Evolutionary conservation across 2,329 filamentous ascomycete species (phyloP).

Genomic region (Fusarium guadeloupense): DNA sequence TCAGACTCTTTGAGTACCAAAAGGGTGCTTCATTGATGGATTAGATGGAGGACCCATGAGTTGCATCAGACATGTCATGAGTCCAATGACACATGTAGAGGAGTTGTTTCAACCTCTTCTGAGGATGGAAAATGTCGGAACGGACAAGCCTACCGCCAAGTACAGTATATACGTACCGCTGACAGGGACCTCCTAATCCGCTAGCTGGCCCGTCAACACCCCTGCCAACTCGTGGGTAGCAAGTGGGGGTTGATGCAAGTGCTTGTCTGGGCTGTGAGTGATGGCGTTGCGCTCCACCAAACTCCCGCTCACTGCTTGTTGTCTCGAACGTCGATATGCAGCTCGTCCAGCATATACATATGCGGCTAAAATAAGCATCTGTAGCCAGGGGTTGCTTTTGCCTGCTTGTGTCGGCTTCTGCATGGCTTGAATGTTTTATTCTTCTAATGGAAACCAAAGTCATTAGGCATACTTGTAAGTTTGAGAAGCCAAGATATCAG

Average conservation of each 20-base stretch:
- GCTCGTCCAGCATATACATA: constrained; percentile 27
- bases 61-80: background rate
- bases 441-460: constrained; percentile 37
- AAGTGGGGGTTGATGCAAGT: constrained; percentile 45
- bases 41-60: background rate
- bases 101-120: background rate
- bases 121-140: constrained; percentile 39
- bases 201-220: constrained; percentile 27
- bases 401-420: constrained; percentile 19
- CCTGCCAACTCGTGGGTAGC: constrained; percentile 39
- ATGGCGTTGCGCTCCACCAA: constrained; percentile 27
- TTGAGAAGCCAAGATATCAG: background rate
- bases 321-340: constrained; percentile 35
- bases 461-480: constrained; percentile 14
- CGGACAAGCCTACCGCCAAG: constrained; percentile 21
- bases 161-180: constrained; percentile 2
- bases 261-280: constrained; percentile 17
- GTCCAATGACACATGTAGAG: background rate
- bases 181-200: constrained; percentile 7
- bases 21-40: background rate
- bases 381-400: constrained; percentile 30
- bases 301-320: constrained; percentile 25
- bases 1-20: background rate
- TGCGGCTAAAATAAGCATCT: constrained; percentile 44
- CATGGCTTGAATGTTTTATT: constrained; percentile 36